phyloP scores from a whole-genome alignment of 1,284 basidiomycete species.

The Irpex rosettiformis region DNA sequence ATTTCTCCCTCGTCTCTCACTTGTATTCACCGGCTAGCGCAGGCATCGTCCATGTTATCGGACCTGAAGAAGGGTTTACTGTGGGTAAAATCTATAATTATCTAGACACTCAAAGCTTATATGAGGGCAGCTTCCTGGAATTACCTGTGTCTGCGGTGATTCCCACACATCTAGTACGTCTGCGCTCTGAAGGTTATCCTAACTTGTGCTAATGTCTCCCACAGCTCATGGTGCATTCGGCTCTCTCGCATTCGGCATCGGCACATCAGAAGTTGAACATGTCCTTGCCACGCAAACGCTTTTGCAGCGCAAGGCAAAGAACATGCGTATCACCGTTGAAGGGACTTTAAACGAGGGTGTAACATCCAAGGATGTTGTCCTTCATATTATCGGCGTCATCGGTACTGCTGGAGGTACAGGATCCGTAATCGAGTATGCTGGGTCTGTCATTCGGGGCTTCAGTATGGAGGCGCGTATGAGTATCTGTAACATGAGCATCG shows the following conservation, averaged over 20 bases:
- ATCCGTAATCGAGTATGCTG: constrained; percentile 91
- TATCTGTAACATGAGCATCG: constrained; percentile 98
- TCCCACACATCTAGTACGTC: constrained; percentile 87
- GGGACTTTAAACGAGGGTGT: constrained; percentile 86
- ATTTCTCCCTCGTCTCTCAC: background rate
- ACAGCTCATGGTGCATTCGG: constrained; percentile 94
- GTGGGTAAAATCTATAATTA: constrained; percentile 35
- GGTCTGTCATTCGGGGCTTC: constrained; percentile 86
- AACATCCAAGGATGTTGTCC: constrained; percentile 91
- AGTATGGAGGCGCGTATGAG: constrained; percentile 98
- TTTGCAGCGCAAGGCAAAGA: constrained; percentile 90
- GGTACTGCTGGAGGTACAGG: constrained; percentile 95
- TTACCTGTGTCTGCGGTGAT: constrained; percentile 95
- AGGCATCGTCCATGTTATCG: constrained; percentile 96
- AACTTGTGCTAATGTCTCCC: background rate
- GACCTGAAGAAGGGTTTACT: constrained; percentile 96
- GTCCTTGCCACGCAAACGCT: constrained; percentile 95
- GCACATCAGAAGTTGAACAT: constrained; percentile 96
- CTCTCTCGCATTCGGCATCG: constrained; percentile 94
- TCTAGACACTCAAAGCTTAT: background rate
- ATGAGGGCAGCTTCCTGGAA: constrained; percentile 76
- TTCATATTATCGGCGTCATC: constrained; percentile 92
- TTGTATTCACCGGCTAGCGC: background rate
- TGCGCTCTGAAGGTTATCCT: background rate
- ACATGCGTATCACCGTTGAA: constrained; percentile 93